These are phyloP conservation scores for Colletotrichum truncatum DNA, from an alignment of 2,329 filamentous ascomycete genomes.

Conservation along the genomic window DNA sequence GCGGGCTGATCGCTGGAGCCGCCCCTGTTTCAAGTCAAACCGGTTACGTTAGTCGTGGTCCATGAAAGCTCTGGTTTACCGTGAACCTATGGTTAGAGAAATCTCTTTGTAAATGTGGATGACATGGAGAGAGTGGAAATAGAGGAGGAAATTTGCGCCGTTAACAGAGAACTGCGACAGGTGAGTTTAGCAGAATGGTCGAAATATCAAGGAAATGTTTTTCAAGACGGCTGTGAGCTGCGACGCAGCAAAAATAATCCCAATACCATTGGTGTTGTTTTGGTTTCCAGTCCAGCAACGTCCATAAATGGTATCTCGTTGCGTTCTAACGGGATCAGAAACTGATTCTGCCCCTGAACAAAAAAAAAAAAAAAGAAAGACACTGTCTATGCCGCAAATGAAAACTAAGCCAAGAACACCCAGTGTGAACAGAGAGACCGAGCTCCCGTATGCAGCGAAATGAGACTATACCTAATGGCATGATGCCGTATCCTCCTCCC, in stretches of 20 bases:
- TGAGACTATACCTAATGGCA: neutral
- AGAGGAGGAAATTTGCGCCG: too few species aligned
- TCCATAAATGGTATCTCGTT: neutral
- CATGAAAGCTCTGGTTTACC: neutral
- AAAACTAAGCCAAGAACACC: neutral
- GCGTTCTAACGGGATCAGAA: neutral
- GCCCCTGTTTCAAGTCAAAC: constrained; percentile 1
- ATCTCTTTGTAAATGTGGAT: neutral
- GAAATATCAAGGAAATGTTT: neutral
- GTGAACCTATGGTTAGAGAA: neutral
- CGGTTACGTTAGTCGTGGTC: neutral
- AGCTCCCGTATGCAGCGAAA: constrained; percentile 1
- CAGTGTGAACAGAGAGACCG: neutral
- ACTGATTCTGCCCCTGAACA: neutral
- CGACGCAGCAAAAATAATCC: neutral
- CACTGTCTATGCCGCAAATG: neutral
- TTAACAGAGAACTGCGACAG: neutral
- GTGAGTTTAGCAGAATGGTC: neutral
- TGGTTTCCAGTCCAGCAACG: neutral
- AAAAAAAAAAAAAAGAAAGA: neutral
- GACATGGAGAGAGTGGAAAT: too few species aligned
- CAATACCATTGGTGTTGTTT: neutral
- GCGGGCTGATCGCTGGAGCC: neutral
- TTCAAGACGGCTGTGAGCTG: neutral
- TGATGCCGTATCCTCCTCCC: neutral